These are phyloP conservation scores for Podaxis sp. DNA, from an alignment of 768 basidiomycete species.

Conservation along the genomic window DNA sequence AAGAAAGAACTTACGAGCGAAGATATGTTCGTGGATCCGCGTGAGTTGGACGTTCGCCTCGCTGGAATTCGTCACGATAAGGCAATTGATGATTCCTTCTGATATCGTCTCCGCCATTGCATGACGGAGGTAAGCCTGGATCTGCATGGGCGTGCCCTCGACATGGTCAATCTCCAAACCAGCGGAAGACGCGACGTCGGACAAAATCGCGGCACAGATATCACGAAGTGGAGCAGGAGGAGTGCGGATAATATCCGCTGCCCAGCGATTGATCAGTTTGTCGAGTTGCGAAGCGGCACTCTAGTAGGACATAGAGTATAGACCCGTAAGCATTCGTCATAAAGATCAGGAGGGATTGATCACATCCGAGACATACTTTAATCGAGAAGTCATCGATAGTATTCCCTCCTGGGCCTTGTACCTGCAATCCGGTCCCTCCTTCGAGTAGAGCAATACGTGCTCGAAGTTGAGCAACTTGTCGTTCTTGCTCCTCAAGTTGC, in stretches of 20 bases:
- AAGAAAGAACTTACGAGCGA: conserved; percentile 59
- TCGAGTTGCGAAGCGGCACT: conserved; percentile 82
- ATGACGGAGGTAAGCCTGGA: conserved; percentile 79
- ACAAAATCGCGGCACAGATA: conserved; percentile 58
- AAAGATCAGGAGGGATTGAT: background rate
- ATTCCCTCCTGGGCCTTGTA: conserved; percentile 49
- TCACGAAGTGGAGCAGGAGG: conserved; percentile 53
- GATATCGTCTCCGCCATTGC: conserved; percentile 75
- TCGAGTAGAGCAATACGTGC: conserved; percentile 73
- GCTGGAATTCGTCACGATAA: conserved; percentile 82
- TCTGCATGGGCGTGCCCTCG: conserved; percentile 62
- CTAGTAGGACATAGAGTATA: conserved; percentile 34
- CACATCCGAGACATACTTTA: conserved; percentile 47
- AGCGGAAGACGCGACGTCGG: conserved; percentile 48
- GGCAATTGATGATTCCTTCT: conserved; percentile 80
- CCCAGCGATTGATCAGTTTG: conserved; percentile 85
- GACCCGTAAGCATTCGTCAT: background rate
- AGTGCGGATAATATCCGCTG: conserved; percentile 65
- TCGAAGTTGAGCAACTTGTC: conserved; percentile 73
- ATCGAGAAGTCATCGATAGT: conserved; percentile 89
- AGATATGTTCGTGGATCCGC: conserved; percentile 86
- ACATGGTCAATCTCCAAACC: conserved; percentile 45
- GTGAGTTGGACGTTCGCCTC: conserved; percentile 86
- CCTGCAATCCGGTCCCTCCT: conserved; percentile 50
- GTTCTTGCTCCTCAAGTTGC: conserved; percentile 82